phyloP scores from a whole-genome alignment of 768 basidiomycete genomes.

The Glaciozyma martinii region DNA sequence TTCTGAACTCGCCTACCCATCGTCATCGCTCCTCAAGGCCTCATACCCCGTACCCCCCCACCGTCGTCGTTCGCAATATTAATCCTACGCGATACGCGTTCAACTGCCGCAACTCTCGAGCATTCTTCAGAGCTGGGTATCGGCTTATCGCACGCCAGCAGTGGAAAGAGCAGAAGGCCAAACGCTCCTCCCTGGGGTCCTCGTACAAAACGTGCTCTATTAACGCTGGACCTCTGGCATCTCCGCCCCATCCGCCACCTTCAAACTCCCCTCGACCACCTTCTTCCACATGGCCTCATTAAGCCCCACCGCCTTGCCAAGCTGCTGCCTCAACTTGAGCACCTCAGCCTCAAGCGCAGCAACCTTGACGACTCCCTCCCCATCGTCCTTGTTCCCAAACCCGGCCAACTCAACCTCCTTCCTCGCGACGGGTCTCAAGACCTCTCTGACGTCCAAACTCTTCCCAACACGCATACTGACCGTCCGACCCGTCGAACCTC shows the following conservation, averaged over 20 bases:
- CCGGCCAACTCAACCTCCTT: not conserved
- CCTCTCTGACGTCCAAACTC: constrained; percentile 20
- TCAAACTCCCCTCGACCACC: constrained; percentile 37
- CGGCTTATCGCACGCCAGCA: too few relatives aligned
- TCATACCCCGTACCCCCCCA: too few relatives aligned
- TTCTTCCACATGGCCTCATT: constrained; percentile 44
- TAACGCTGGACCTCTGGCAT: too few relatives aligned
- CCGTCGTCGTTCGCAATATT: too few relatives aligned
- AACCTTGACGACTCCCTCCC: constrained; percentile 10
- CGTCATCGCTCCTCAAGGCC: too few relatives aligned
- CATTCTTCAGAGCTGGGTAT: too few relatives aligned
- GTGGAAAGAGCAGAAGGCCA: too few relatives aligned
- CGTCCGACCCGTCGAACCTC: constrained; percentile 30
- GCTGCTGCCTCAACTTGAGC: constrained; percentile 36
- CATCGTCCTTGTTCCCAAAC: not conserved
- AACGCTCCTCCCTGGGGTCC: too few relatives aligned
- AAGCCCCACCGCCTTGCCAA: constrained; percentile 39
- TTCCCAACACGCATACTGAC: constrained; percentile 34
- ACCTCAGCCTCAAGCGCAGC: constrained; percentile 39
- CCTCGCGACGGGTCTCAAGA: not conserved
- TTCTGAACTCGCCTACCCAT: too few relatives aligned
- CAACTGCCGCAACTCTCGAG: too few relatives aligned
- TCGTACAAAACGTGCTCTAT: too few relatives aligned
- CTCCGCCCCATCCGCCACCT: not conserved
- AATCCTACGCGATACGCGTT: too few relatives aligned